phyloP scores from a whole-genome alignment of 768 basidiomycete genomes.

The Leucosporidium yakuticum region DNA sequence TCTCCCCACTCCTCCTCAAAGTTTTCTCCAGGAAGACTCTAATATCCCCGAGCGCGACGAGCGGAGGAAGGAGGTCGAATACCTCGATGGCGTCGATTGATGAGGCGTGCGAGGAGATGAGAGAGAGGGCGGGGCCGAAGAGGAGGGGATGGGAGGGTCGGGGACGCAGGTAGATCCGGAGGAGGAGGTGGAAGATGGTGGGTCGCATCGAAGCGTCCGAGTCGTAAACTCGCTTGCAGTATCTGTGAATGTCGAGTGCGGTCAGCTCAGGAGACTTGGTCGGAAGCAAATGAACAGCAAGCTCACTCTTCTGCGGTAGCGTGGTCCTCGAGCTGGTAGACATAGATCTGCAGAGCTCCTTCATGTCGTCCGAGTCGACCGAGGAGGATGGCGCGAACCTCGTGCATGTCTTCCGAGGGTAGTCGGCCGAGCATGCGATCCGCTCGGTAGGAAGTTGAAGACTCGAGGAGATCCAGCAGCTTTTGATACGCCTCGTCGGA shows the following conservation, averaged over 20 bases:
- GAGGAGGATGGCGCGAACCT: slow-evolving; percentile 84
- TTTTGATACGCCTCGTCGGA: slow-evolving; percentile 57
- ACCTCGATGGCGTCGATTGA: slow-evolving; percentile 76
- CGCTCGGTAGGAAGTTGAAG: slow-evolving; percentile 61
- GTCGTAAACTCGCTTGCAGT: slow-evolving; percentile 78
- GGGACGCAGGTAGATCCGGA: slow-evolving; percentile 77
- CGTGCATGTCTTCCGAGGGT: slow-evolving; percentile 68
- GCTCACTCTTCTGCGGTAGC: slow-evolving; percentile 76
- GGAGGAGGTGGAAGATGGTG: slow-evolving; percentile 71
- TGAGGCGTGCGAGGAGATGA: slow-evolving; percentile 76
- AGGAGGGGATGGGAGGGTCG: slow-evolving; percentile 44
- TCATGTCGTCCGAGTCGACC: slow-evolving; percentile 87
- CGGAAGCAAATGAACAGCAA: slow-evolving; percentile 36
- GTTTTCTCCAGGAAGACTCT: slow-evolving; percentile 66
- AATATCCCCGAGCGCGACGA: slow-evolving; percentile 77
- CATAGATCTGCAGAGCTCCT: slow-evolving; percentile 89
- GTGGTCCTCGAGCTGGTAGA: slow-evolving; percentile 76
- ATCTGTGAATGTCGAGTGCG: slow-evolving; percentile 49
- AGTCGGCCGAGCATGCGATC: slow-evolving; percentile 76
- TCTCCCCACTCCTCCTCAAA: slow-evolving; percentile 57
- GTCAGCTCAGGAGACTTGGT: slow-evolving; percentile 9
- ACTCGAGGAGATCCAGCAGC: slow-evolving; percentile 68
- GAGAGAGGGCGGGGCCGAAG: slow-evolving; percentile 73
- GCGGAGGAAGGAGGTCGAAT: slow-evolving; percentile 77
- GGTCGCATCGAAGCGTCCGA: slow-evolving; percentile 50